Evolutionary conservation across 768 basidiomycete species (phyloP).

Genomic region (Pulveroboletus ravenelii): DNA sequence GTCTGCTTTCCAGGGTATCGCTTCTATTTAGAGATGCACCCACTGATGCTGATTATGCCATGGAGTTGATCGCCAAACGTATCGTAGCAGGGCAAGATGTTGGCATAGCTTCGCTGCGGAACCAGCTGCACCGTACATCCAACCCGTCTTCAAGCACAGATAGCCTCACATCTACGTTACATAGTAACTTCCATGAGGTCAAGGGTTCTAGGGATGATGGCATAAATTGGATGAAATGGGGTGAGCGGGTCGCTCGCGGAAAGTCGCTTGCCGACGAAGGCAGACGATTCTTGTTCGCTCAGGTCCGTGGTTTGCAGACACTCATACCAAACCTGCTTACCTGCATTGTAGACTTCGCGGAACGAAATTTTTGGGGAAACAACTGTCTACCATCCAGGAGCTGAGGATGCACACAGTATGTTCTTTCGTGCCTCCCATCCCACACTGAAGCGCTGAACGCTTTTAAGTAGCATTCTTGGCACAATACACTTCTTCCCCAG

Average conservation of each 20-base stretch:
- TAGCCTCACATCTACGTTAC: not conserved
- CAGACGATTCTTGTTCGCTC: conserved; percentile 35
- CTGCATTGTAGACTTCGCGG: conserved; percentile 7
- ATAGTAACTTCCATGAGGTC: not conserved
- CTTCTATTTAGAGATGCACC: conserved; percentile 49
- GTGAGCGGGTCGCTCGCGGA: conserved; percentile 41
- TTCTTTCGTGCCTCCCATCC: not conserved
- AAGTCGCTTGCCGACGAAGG: conserved; percentile 42
- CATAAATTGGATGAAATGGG: conserved; percentile 57
- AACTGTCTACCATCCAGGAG: not conserved
- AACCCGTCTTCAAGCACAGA: conserved; percentile 13
- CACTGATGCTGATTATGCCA: conserved; percentile 67
- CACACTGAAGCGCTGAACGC: conserved; percentile 3
- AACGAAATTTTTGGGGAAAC: conserved; percentile 2
- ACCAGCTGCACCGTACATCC: conserved; percentile 13
- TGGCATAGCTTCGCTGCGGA: conserved; percentile 28
- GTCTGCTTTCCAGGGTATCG: conserved; percentile 36
- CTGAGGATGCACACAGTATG: conserved; percentile 35
- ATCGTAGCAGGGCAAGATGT: conserved; percentile 52
- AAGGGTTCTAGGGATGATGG: conserved; percentile 11
- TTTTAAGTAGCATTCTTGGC: conserved; percentile 51
- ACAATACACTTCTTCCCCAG: conserved; percentile 50
- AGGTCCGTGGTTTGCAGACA: conserved; percentile 30
- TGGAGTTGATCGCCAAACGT: conserved; percentile 61
- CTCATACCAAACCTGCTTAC: conserved; percentile 3